Conservation (phyloP, 1,284 basidiomycete species). For the Ceraceosorus guamensis region DNA sequence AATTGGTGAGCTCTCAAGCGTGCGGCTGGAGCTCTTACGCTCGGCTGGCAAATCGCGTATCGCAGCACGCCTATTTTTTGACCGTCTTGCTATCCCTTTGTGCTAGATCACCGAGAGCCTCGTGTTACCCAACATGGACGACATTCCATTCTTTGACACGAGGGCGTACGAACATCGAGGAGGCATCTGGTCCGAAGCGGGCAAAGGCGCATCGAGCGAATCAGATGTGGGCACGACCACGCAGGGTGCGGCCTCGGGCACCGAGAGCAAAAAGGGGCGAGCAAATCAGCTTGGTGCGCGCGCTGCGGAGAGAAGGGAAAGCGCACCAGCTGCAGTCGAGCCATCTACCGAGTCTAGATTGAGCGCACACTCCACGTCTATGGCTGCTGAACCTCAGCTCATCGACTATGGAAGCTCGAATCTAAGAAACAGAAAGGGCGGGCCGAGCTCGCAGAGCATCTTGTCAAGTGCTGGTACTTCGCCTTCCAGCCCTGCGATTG, state of each 20-base stretch:
- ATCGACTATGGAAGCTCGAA: too few species aligned
- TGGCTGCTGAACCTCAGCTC: too few species aligned
- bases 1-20: conserved; percentile 62
- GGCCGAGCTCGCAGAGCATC: too few species aligned
- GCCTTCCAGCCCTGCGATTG: conserved; percentile 7
- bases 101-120: conserved; percentile 79
- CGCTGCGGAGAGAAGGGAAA: too few species aligned
- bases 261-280: too few species aligned
- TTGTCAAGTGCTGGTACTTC: background rate
- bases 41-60: background rate
- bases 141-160: conserved; percentile 89
- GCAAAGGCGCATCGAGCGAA: conserved; percentile 24
- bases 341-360: too few species aligned
- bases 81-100: background rate
- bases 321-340: too few species aligned
- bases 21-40: background rate
- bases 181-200: conserved; percentile 80
- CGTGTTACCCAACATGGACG: conserved; percentile 95
- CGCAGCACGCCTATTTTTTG: background rate
- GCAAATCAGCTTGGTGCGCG: too few species aligned
- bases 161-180: conserved; percentile 60
- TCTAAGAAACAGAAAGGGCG: too few species aligned
- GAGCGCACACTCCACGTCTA: too few species aligned
- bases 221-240: conserved; percentile 1
- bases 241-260: background rate